These are phyloP conservation scores for Podila epicladia DNA, from an alignment of 192 early-diverging fungal genomes.

Conservation along the genomic window DNA sequence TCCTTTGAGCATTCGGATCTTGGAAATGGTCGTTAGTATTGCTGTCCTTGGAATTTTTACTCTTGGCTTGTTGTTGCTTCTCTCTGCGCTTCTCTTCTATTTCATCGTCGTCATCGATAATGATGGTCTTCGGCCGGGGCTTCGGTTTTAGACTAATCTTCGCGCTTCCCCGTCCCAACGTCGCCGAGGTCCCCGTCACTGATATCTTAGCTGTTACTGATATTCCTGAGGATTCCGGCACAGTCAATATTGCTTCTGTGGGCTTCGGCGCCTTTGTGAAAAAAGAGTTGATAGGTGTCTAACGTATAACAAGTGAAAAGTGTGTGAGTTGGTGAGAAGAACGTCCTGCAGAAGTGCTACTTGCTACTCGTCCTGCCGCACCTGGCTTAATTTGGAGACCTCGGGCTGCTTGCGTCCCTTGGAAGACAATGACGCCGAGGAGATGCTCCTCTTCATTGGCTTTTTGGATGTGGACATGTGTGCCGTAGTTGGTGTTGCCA, in stretches of 20 bases:
- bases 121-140: conserved; percentile 13
- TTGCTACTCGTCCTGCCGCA: neutral
- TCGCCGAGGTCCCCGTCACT: no score
- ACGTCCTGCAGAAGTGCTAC: no score
- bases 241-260: neutral
- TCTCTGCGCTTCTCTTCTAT: neutral
- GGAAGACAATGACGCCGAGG: conserved; percentile 1
- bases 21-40: neutral
- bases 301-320: neutral
- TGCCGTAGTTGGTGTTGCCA: neutral
- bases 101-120: conserved; percentile 21
- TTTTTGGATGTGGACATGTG: neutral
- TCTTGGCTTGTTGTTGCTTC: neutral
- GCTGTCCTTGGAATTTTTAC: neutral
- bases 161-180: neutral
- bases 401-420: neutral
- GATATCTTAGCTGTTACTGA: neutral
- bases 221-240: neutral
- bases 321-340: neutral
- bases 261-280: conserved; percentile 7
- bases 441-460: neutral
- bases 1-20: neutral
- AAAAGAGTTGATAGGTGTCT: conserved; percentile 19
- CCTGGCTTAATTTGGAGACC: neutral
- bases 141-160: neutral